Evolutionary conservation across 139 green algal species (phyloP).

Genomic region (Chlamydomonas incerta): DNA sequence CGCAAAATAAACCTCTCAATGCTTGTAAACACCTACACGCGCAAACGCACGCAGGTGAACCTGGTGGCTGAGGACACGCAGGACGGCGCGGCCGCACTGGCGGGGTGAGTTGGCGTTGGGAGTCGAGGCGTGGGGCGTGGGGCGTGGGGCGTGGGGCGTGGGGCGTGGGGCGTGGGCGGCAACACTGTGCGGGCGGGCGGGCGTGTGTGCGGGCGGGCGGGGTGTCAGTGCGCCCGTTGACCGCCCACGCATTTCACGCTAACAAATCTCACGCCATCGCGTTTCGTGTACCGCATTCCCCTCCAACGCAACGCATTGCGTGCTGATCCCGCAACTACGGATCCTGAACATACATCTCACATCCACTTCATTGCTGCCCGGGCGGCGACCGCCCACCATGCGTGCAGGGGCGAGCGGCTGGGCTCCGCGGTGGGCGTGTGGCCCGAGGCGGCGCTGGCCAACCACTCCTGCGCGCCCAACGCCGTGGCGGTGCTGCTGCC

Average conservation of each 20-base stretch:
- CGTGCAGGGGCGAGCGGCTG: conserved; percentile 21
- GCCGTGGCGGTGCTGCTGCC: conserved; percentile 20
- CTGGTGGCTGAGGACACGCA: conserved; percentile 1
- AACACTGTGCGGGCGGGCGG: no score
- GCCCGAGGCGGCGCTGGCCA: conserved; percentile 43
- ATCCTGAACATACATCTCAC: no score
- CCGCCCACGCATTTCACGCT: no score
- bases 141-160: no score
- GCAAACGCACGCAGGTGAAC: neutral
- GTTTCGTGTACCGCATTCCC: neutral
- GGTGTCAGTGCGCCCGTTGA: no score
- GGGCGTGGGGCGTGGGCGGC: no score
- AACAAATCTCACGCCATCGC: neutral
- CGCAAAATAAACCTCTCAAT: no score
- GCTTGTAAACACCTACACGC: no score
- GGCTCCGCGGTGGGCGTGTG: conserved; percentile 24
- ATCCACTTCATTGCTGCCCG: no score
- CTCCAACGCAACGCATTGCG: neutral
- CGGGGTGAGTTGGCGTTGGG: neutral
- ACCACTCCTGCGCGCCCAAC: conserved; percentile 54
- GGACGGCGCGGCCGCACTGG: conserved; percentile 7
- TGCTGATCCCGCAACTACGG: no score
- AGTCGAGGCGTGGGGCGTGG: no score
- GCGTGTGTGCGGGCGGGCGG: no score
- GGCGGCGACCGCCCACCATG: neutral